These are phyloP conservation scores for Lepidium sativum DNA, from an alignment of 345 rosid genomes.

Conservation along the genomic window DNA sequence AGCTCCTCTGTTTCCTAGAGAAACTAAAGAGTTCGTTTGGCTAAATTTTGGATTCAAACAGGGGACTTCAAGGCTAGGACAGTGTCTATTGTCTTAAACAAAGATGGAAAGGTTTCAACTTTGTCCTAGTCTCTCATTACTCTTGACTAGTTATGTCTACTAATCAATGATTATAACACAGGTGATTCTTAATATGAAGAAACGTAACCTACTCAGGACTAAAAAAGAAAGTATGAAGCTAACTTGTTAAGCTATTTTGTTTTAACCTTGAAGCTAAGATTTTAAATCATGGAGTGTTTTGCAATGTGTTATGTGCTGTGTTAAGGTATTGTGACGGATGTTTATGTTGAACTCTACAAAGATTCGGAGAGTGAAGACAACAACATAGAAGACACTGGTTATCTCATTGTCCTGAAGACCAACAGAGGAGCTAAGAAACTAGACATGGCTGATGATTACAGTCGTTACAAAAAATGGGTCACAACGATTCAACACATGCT, in stretches of 20 bases:
- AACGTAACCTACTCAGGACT: slow-evolving; percentile 60
- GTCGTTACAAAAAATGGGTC: slow-evolving; percentile 67
- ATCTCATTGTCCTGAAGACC: slow-evolving; percentile 57
- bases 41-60: slow-evolving; percentile 25
- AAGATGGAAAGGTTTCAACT: slow-evolving; percentile 50
- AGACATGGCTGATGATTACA: slow-evolving; percentile 74
- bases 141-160: not conserved
- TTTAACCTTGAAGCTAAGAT: not conserved
- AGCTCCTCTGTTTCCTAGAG: slow-evolving; percentile 2
- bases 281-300: not conserved
- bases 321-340: slow-evolving; percentile 53
- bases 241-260: not conserved
- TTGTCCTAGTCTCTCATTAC: not conserved
- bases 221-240: slow-evolving; percentile 54
- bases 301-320: too few species aligned
- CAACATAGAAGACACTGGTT: slow-evolving; percentile 42
- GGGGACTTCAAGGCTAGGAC: slow-evolving; percentile 61
- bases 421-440: slow-evolving; percentile 56
- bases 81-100: slow-evolving; percentile 48
- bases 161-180: slow-evolving; percentile 23
- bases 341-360: slow-evolving; percentile 64
- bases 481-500: slow-evolving; percentile 64
- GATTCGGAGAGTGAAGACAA: slow-evolving; percentile 37
- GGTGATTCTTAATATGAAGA: slow-evolving; percentile 61
- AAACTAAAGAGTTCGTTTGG: not conserved